Conservation (phyloP, 1,284 basidiomycete species). For the Leucoagaricus sp. region DNA sequence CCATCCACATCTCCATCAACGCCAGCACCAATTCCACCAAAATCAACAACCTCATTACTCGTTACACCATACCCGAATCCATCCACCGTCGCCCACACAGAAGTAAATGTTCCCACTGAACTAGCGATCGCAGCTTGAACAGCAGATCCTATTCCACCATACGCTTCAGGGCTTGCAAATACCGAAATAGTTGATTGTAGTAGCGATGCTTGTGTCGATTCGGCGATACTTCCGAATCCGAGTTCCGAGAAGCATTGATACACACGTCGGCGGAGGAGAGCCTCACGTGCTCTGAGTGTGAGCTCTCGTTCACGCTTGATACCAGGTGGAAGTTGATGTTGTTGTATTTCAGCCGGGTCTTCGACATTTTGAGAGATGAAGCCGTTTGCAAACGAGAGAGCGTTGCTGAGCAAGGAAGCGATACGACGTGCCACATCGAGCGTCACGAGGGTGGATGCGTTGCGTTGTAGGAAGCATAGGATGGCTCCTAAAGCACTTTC, state of each 20-base stretch:
- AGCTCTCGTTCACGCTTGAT: conserved; percentile 47
- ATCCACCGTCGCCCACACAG: conserved; percentile 86
- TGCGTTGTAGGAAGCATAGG: conserved; percentile 85
- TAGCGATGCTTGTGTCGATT: conserved; percentile 78
- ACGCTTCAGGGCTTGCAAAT: conserved; percentile 82
- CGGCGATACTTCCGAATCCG: conserved; percentile 79
- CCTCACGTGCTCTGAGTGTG: conserved; percentile 78
- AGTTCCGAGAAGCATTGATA: conserved; percentile 90
- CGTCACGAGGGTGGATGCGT: conserved; percentile 75
- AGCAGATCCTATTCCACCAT: conserved; percentile 68
- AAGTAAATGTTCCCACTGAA: conserved; percentile 82
- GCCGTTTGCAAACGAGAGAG: conserved; percentile 84
- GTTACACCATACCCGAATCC: conserved; percentile 95
- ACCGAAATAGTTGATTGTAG: conserved; percentile 85
- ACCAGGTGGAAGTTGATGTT: conserved; percentile 27
- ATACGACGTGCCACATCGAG: conserved; percentile 90
- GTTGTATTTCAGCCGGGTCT: conserved; percentile 40
- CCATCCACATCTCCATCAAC: conserved; percentile 26
- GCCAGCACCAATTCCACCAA: conserved; percentile 30
- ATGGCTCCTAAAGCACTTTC: conserved; percentile 92
- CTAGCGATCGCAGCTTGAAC: conserved; percentile 93
- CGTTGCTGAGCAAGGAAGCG: conserved; percentile 85
- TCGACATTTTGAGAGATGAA: conserved; percentile 58
- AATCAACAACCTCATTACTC: conserved; percentile 58
- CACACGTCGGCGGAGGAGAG: conserved; percentile 81